A percentile compares a stretch with the other conserved stretches of the same genome.
These are phyloP conservation scores for Yamadazyma jaroonii DNA, from an alignment of 1,139 yeast species.

Conservation along the genomic window DNA sequence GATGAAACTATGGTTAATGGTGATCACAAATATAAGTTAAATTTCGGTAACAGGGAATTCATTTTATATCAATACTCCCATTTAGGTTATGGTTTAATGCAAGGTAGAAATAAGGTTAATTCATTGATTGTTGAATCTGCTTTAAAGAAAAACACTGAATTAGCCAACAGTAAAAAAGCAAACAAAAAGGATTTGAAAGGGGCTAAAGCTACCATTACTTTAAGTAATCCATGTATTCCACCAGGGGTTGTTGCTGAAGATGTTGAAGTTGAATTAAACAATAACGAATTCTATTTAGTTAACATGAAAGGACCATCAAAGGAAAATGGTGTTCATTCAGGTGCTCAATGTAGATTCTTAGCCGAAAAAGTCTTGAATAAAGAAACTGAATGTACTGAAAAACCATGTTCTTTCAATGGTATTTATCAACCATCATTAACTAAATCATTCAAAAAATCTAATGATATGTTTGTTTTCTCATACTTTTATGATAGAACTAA, in stretches of 20 bases:
- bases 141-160: constrained; percentile 31
- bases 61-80: constrained; percentile 92
- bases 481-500: constrained; percentile 91
- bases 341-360: constrained; percentile 79
- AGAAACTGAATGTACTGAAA: constrained; percentile 66
- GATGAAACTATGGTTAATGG: constrained; percentile 67
- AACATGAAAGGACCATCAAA: constrained; percentile 68
- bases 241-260: constrained; percentile 59
- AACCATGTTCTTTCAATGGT: constrained; percentile 96
- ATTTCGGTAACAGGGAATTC: constrained; percentile 79
- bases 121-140: constrained; percentile 51
- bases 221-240: constrained; percentile 83
- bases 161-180: constrained; percentile 22
- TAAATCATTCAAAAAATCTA: constrained; percentile 63
- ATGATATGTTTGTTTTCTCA: constrained; percentile 86
- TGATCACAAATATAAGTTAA: constrained; percentile 79
- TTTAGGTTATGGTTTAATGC: constrained; percentile 92
- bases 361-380: constrained; percentile 84
- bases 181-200: constrained; percentile 38
- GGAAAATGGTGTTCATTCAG: constrained; percentile 22
- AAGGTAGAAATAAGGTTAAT: constrained; percentile 85
- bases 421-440: constrained; percentile 91
- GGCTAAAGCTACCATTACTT: constrained; percentile 36
- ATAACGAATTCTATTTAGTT: constrained; percentile 54
- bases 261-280: constrained; percentile 54